Evolutionary conservation across 345 rosid genomes (phyloP), one percentile per base, ranked within the genome.

Genomic region (Hibiscus tridactylites): DNA sequence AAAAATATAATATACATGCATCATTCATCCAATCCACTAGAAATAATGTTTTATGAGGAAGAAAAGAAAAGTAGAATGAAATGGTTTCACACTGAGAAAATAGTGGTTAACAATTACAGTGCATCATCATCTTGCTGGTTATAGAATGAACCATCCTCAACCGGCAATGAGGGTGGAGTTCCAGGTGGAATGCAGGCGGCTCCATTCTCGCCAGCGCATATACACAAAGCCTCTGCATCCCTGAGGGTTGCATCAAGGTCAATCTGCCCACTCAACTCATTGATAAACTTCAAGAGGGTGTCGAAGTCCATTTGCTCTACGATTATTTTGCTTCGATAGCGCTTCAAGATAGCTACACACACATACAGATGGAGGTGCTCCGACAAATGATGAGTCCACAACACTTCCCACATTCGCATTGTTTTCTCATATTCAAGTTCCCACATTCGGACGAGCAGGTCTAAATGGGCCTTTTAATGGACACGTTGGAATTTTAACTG

Each of bases 291-390:
- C 82, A 92, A 79, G 44, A 96, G 94, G 0, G 97, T 89, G 82
- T 95, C 99, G 5, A 95, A 95, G 83, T 90, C 99, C 99, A 95
- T 95, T 78, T 84, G 84, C 74, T 90, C 96, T 61, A 97, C 94
- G 65, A 92, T 90, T 77, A 95, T 95, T 83, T 87, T 92, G 79
- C 73, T 73, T 26, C 96, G 96, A 78, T 83, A 81, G 44, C 94
- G 90, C 94, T 95, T 95, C 88, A 95, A 79, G 76, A 95, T 84
- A 24, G 98, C 93, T 73, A 90, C 99, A 37, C 98, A 92, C 49
- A 88, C 84, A 64, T 90, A 92, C 31, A 95, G 82, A 75, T 95
- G 99, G 75, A 95, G 79, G 79, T 95, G 98, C 85, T 95, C 99
- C 0, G 92, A 87, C 77, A 84, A 76, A 82, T 95, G 72, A 64